A percentile compares a stretch with the other conserved stretches of the same genome.
Evolutionary conservation across 768 basidiomycete species (phyloP).

Genomic region (Mycena capillaripes): DNA sequence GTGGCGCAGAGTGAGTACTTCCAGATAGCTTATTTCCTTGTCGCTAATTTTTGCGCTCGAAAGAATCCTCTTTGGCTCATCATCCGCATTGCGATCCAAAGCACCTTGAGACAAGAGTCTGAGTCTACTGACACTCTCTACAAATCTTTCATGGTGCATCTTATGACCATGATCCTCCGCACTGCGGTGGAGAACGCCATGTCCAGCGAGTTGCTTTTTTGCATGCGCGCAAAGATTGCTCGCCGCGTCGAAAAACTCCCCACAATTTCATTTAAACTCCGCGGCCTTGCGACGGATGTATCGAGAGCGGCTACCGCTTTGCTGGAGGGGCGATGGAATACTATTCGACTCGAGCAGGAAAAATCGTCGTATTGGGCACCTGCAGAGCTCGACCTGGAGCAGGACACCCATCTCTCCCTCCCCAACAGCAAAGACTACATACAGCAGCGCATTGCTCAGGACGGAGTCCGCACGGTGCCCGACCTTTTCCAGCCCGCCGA

Average conservation of each 20-base stretch:
- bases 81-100: slow-evolving; percentile 59
- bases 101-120: slow-evolving; percentile 30
- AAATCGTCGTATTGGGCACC: slow-evolving; percentile 42
- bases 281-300: slow-evolving; percentile 36
- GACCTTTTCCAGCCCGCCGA: background rate
- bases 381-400: slow-evolving; percentile 40
- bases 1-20: slow-evolving; percentile 55
- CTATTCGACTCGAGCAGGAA: slow-evolving; percentile 43
- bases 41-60: slow-evolving; percentile 1
- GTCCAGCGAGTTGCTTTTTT: slow-evolving; percentile 52
- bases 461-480: slow-evolving; percentile 20
- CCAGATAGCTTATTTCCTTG: background rate
- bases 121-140: slow-evolving; percentile 46
- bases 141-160: slow-evolving; percentile 62
- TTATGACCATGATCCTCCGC: slow-evolving; percentile 48
- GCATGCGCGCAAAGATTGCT: slow-evolving; percentile 53
- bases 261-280: slow-evolving; percentile 37
- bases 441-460: slow-evolving; percentile 13
- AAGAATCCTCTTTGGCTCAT: slow-evolving; percentile 62
- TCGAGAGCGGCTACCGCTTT: slow-evolving; percentile 37
- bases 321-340: slow-evolving; percentile 52
- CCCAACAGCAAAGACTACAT: slow-evolving; percentile 45
- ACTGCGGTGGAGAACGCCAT: slow-evolving; percentile 38
- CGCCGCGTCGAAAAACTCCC: slow-evolving; percentile 54
- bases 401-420: slow-evolving; percentile 53